A percentile compares a stretch with the other conserved stretches of the same genome.
Evolutionary conservation across 2,329 filamentous ascomycete species (phyloP).

Genomic region (Xylariaceae sp.): DNA sequence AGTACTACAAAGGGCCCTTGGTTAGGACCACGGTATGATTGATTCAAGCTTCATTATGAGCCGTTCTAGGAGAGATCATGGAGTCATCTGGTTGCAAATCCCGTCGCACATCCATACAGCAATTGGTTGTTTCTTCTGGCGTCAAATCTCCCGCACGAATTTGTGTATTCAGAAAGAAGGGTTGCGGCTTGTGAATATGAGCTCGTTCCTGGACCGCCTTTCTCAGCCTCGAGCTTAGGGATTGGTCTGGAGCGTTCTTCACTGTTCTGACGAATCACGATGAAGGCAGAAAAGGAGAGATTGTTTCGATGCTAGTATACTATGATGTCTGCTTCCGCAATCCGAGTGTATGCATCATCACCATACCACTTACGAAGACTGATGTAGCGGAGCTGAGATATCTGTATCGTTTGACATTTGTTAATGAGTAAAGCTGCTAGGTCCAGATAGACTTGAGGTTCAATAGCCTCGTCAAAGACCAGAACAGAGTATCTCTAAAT

Average conservation of each 20-base stretch:
- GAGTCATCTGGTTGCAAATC: slow-evolving; percentile 7
- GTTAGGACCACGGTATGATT: slow-evolving; percentile 6
- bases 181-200: not conserved
- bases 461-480: too few species aligned
- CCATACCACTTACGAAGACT: not conserved
- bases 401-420: not conserved
- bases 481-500: too few species aligned
- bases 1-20: slow-evolving; percentile 8
- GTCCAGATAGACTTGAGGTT: not conserved
- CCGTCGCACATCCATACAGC: slow-evolving; percentile 1
- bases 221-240: not conserved
- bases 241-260: not conserved
- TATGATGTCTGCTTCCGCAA: not conserved
- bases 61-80: slow-evolving; percentile 5
- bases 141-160: not conserved
- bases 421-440: not conserved
- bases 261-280: not conserved
- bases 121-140: slow-evolving; percentile 3
- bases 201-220: not conserved
- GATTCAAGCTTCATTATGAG: slow-evolving; percentile 7
- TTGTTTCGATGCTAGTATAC: not conserved
- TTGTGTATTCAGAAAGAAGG: slow-evolving; percentile 1
- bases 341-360: not conserved
- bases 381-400: not conserved
- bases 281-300: not conserved